Conservation (phyloP, 2,329 filamentous ascomycete species). For the Delphinella strobiligena region DNA sequence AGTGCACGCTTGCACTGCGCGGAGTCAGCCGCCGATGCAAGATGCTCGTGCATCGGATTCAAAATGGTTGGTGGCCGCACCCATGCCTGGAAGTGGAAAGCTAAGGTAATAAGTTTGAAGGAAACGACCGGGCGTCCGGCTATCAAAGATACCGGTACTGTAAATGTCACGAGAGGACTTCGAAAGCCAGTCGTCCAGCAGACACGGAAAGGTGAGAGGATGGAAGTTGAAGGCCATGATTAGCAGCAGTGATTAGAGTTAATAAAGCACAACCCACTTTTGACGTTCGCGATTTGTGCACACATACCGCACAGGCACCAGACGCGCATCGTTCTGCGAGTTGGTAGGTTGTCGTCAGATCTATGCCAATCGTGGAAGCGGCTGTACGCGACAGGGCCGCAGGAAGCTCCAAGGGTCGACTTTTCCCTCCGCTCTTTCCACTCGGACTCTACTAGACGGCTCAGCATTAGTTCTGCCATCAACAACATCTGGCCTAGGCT, state of each 20-base stretch:
- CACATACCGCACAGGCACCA: not conserved
- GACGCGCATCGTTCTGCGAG: not conserved
- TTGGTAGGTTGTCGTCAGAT: not conserved
- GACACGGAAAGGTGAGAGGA: no score
- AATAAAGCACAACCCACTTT: not conserved
- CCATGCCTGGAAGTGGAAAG: not conserved
- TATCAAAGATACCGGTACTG: not conserved
- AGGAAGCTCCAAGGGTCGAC: conserved; percentile 2
- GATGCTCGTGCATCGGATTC: no score
- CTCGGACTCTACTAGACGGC: not conserved
- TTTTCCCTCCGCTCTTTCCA: conserved; percentile 5
- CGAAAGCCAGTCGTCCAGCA: no score
- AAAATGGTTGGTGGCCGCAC: not conserved
- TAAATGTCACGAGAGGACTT: not conserved
- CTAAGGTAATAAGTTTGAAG: not conserved
- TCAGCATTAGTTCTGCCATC: conserved; percentile 1
- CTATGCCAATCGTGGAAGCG: conserved; percentile 4
- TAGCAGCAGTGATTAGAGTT: not conserved
- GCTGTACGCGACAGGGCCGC: conserved; percentile 2
- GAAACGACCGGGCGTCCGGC: not conserved
- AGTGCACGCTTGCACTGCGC: no score
- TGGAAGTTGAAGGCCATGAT: not conserved
- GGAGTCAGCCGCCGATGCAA: no score
- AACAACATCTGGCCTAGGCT: conserved; percentile 2
- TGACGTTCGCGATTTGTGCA: not conserved